Evolutionary conservation across 495 filamentous ascomycete genomes (phyloP).

Genomic region (Hypomontagnella submonticulosa): DNA sequence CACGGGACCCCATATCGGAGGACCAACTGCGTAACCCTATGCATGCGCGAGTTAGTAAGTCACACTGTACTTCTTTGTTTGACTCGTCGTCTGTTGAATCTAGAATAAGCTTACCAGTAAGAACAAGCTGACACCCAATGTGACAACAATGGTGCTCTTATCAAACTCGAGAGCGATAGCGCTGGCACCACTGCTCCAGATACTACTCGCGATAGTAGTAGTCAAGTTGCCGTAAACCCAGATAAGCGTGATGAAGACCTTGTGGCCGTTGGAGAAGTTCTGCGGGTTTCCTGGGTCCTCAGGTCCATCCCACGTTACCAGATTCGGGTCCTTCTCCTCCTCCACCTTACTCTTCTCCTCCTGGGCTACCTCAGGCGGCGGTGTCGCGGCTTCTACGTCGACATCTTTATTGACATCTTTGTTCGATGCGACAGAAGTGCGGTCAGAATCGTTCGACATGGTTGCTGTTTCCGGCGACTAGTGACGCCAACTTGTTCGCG

Average conservation of each 20-base stretch:
- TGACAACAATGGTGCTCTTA: constrained; percentile 23
- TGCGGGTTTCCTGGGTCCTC: constrained; percentile 67
- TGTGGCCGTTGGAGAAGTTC: constrained; percentile 52
- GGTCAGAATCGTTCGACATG: too few species aligned
- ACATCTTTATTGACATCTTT: too few species aligned
- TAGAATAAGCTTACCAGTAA: constrained; percentile 53
- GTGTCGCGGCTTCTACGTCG: too few species aligned
- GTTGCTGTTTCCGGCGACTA: too few species aligned
- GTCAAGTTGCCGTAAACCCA: constrained; percentile 68
- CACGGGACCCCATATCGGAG: constrained; percentile 65
- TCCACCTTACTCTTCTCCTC: background rate
- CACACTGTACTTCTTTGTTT: constrained; percentile 13
- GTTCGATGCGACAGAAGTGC: too few species aligned
- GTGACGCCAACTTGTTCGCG: too few species aligned
- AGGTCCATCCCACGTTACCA: constrained; percentile 40
- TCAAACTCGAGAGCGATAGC: too few species aligned
- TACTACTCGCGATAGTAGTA: constrained; percentile 58
- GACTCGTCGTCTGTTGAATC: background rate
- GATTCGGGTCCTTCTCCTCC: constrained; percentile 1
- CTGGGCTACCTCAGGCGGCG: too few species aligned
- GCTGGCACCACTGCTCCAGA: too few species aligned
- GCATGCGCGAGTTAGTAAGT: constrained; percentile 12
- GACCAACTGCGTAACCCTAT: constrained; percentile 52
- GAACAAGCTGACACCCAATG: constrained; percentile 64
- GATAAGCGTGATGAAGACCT: constrained; percentile 46